Evolutionary conservation across 2,329 filamentous ascomycete species (phyloP).

Genomic region (Fusarium verrucosum): DNA sequence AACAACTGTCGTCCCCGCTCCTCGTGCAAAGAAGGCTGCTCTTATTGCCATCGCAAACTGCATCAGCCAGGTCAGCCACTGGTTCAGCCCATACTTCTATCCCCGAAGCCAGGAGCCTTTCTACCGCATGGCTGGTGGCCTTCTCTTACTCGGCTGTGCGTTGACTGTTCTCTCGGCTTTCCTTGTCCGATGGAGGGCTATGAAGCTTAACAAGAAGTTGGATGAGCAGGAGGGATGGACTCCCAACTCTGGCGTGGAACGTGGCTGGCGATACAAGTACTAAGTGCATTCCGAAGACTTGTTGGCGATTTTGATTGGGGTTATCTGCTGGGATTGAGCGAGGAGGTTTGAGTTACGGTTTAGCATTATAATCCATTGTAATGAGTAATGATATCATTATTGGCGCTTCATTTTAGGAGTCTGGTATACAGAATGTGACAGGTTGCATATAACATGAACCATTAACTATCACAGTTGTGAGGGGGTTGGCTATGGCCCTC

Average conservation of each 20-base stretch:
- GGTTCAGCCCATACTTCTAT: slow-evolving; percentile 55
- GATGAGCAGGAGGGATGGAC: slow-evolving; percentile 28
- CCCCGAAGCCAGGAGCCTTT: slow-evolving; percentile 44
- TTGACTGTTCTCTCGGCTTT: slow-evolving; percentile 5
- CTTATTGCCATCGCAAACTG: slow-evolving; percentile 56
- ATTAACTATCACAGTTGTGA: too few relatives aligned
- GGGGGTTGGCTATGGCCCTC: too few relatives aligned
- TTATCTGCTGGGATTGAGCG: not conserved
- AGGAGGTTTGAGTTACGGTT: not conserved
- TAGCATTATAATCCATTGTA: not conserved
- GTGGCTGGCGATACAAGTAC: slow-evolving; percentile 29
- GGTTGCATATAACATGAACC: too few relatives aligned
- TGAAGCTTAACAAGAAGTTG: slow-evolving; percentile 21
- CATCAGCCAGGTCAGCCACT: slow-evolving; percentile 52
- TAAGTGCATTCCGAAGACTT: not conserved
- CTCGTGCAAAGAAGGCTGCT: slow-evolving; percentile 53
- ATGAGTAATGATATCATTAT: slow-evolving; percentile 5
- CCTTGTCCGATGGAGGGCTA: slow-evolving; percentile 5
- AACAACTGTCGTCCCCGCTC: slow-evolving; percentile 53
- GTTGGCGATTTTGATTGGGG: not conserved
- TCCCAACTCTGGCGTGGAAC: slow-evolving; percentile 21
- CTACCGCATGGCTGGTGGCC: slow-evolving; percentile 45
- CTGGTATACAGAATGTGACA: rapidly evolving
- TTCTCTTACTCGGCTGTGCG: slow-evolving; percentile 6
- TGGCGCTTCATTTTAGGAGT: not conserved